phyloP scores from a whole-genome alignment of 495 filamentous ascomycete genomes.

The Platismatia glauca region DNA sequence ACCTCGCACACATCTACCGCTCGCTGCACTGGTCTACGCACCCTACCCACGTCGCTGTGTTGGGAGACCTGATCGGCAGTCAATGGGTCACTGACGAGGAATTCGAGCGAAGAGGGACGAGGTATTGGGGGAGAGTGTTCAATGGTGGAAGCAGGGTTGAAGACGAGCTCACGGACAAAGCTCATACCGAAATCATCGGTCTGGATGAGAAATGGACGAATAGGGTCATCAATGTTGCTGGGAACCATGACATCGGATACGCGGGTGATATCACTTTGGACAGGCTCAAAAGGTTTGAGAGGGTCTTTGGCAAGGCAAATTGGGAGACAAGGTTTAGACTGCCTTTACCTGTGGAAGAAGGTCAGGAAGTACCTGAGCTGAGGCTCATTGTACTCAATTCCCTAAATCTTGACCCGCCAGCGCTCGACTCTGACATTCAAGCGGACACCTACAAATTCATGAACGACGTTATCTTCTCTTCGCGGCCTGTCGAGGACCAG shows the following conservation, averaged over 20 bases:
- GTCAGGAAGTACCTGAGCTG: constrained; percentile 47
- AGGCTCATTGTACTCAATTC: constrained; percentile 81
- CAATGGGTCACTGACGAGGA: constrained; percentile 88
- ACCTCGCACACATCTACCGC: constrained; percentile 89
- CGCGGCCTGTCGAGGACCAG: constrained; percentile 54
- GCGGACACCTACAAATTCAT: constrained; percentile 66
- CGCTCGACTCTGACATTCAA: constrained; percentile 53
- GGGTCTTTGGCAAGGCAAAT: constrained; percentile 73
- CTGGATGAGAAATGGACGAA: constrained; percentile 54
- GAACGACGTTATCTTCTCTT: constrained; percentile 58
- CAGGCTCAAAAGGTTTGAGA: constrained; percentile 69
- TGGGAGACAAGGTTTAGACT: constrained; percentile 75
- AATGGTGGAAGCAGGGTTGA: constrained; percentile 54
- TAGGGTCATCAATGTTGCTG: constrained; percentile 77
- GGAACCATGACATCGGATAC: constrained; percentile 96
- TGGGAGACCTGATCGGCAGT: constrained; percentile 90
- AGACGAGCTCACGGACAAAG: constrained; percentile 43
- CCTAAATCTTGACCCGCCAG: constrained; percentile 84
- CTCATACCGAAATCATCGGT: constrained; percentile 29
- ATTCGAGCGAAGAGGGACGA: constrained; percentile 57
- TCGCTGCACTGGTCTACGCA: constrained; percentile 67
- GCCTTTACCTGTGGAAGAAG: constrained; percentile 25
- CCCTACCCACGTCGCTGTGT: constrained; percentile 80
- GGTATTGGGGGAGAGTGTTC: constrained; percentile 83
- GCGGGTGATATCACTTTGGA: constrained; percentile 72